Percentiles rank a stretch among this genome's conserved stretches.
Evolutionary conservation across 176 grass and related monocot species (phyloP).

Genomic region (Aechmea fasciata): DNA sequence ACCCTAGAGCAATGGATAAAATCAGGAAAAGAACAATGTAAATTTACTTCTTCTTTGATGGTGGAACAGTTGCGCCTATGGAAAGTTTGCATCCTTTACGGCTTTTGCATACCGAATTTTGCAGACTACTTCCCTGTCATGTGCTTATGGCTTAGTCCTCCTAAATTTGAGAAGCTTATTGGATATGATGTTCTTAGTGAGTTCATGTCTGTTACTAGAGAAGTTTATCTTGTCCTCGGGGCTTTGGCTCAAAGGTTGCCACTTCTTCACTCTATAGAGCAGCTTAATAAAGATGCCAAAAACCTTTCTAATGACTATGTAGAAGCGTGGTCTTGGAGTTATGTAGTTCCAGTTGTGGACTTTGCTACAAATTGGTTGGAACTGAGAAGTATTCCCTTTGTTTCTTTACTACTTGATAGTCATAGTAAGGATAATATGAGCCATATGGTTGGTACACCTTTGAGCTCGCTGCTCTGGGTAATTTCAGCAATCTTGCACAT

Average conservation of each 20-base stretch:
- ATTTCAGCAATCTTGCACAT: conserved; percentile 78
- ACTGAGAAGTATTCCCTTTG: conserved; percentile 42
- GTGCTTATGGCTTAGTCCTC: conserved; percentile 62
- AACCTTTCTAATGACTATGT: conserved; percentile 13
- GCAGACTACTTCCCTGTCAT: conserved; percentile 77
- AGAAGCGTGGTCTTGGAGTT: conserved; percentile 69
- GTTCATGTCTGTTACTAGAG: conserved; percentile 66
- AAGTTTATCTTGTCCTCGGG: conserved; percentile 72
- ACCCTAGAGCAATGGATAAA: conserved; percentile 69
- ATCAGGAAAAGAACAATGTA: conserved; percentile 54
- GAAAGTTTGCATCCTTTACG: conserved; percentile 76
- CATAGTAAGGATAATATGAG: conserved; percentile 19
- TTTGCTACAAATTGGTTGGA: conserved; percentile 56
- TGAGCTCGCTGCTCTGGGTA: conserved; percentile 46
- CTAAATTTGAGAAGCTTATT: conserved; percentile 50
- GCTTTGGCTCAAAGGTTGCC: conserved; percentile 70
- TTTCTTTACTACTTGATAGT: conserved; percentile 22
- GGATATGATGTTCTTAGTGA: conserved; percentile 48
- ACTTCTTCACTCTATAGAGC: conserved; percentile 48
- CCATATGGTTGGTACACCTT: conserved; percentile 17
- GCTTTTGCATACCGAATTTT: conserved; percentile 63
- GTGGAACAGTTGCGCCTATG: conserved; percentile 79
- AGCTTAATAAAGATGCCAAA: conserved; percentile 34
- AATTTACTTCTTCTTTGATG: conserved; percentile 60
- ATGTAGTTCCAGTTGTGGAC: conserved; percentile 79